Evolutionary conservation across 1,139 yeast genomes (phyloP).

Genomic region (Zygoascus hellenicus): DNA sequence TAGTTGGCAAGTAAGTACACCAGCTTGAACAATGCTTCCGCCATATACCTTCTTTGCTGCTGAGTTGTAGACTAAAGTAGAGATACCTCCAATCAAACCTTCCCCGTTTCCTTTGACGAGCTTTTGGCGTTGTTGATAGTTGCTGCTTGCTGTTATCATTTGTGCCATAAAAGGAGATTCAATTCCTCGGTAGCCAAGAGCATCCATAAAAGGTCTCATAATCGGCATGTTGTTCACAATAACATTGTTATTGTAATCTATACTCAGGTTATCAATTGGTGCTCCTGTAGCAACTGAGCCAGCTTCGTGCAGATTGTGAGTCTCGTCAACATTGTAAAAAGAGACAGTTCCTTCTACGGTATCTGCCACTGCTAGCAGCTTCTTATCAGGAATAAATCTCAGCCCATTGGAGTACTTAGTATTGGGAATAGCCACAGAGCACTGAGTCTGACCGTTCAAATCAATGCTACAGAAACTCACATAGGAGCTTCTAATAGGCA

Average conservation of each 20-base stretch:
- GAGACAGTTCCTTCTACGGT: not conserved
- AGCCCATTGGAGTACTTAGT: slow-evolving; percentile 5
- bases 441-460: not conserved
- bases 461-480: slow-evolving; percentile 1
- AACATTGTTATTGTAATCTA: slow-evolving; percentile 1
- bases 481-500: not conserved
- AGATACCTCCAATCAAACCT: not conserved
- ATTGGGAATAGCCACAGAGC: not conserved
- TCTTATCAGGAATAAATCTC: not conserved
- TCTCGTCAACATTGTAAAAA: not conserved
- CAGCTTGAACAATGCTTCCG: not conserved
- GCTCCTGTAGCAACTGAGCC: not conserved
- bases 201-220: not conserved
- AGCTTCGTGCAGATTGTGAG: not conserved
- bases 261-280: slow-evolving; percentile 1
- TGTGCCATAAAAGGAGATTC: slow-evolving; percentile 1
- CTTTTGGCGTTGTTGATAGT: not conserved
- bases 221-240: not conserved
- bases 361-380: slow-evolving; percentile 1
- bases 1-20: not conserved
- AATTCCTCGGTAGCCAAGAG: not conserved
- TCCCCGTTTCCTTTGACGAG: slow-evolving; percentile 3
- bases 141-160: not conserved
- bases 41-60: not conserved
- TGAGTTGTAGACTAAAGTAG: not conserved